Base-by-base conservation (phyloP, 805 yeast species). In the Candida palmyrensis region DNA sequence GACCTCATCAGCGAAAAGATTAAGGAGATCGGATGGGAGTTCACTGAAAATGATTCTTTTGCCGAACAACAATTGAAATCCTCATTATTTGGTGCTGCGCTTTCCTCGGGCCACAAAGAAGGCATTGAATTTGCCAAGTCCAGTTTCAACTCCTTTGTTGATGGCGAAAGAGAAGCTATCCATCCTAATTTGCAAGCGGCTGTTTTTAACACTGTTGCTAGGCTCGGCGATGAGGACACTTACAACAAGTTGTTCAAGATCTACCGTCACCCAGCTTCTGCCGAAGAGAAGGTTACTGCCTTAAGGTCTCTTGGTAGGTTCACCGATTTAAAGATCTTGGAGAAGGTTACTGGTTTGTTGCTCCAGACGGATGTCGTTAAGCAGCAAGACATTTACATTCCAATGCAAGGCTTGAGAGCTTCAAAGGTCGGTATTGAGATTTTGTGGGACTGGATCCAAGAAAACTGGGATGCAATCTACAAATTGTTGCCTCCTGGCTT, bases 401-500 rank as follows among this genome's bases (percentile, higher is more conserved):
- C 95, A 43, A 68, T 90, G 76, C 74, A 65, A 40, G 89, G 92
- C 27, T 63, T 86, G 65, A 67, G 82, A 47, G 50, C 73, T 11
- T 78, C 77, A 48, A 68, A 62, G 33, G 67, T 63, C 27, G 95
- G 96, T 63, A 66, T 82, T 38, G 75, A 75, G 44, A 72, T 76
- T 9, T 60, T 81, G 43, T 89, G 89, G 86, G 35, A 49, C 12
- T 90, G 96, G 95, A 51, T 77, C 45, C 69, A 72, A 47, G 48
- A 39, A 10, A 79, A 89, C 58, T 90, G 94, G 90, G 87, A 77
- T 37, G 71, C 65, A 28, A 52, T 90, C 39, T 60, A 62, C 46
- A 70, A 75, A 54, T 65, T 71, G 49, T 72, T 87, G 53, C 96
- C 97, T 32, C 86, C 95, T 11, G 82, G 86, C 9, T 71, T 82